Conservation (phyloP, 2,329 filamentous ascomycete genomes). For the Endothia cerciana region DNA sequence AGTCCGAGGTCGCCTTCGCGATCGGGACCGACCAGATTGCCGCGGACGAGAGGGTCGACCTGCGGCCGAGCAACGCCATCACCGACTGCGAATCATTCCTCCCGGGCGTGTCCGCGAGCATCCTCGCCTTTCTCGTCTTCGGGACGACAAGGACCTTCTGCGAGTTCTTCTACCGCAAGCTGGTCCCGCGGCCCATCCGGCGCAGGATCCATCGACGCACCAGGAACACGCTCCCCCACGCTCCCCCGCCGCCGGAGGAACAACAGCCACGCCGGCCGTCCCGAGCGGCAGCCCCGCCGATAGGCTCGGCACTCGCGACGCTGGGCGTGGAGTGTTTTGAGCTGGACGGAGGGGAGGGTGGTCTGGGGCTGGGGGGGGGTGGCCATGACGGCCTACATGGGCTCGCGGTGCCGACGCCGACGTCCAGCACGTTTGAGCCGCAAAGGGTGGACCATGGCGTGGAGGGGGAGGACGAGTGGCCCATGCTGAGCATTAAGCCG, state of each 20-base stretch:
- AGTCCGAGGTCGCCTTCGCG: slow-evolving; percentile 42
- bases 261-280: background rate
- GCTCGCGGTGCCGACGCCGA: slow-evolving; percentile 11
- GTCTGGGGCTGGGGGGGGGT: background rate
- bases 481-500: slow-evolving; percentile 9
- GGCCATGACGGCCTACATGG: background rate
- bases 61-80: slow-evolving; percentile 38
- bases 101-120: slow-evolving; percentile 43
- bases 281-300: background rate
- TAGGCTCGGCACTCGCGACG: slow-evolving; percentile 8
- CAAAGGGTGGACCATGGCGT: slow-evolving; percentile 7
- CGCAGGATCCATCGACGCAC: slow-evolving; percentile 12
- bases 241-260: background rate
- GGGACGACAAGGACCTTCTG: slow-evolving; percentile 45
- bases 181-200: slow-evolving; percentile 31
- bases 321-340: slow-evolving; percentile 14
- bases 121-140: slow-evolving; percentile 45
- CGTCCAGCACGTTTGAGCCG: slow-evolving; percentile 6
- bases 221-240: background rate
- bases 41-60: slow-evolving; percentile 37
- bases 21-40: slow-evolving; percentile 36
- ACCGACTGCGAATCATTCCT: slow-evolving; percentile 41
- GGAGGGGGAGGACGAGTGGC: slow-evolving; percentile 13
- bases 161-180: slow-evolving; percentile 34
- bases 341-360: slow-evolving; percentile 16